Base-by-base conservation (phyloP, 768 basidiomycete genomes). In the Cubamyces lactineus region DNA sequence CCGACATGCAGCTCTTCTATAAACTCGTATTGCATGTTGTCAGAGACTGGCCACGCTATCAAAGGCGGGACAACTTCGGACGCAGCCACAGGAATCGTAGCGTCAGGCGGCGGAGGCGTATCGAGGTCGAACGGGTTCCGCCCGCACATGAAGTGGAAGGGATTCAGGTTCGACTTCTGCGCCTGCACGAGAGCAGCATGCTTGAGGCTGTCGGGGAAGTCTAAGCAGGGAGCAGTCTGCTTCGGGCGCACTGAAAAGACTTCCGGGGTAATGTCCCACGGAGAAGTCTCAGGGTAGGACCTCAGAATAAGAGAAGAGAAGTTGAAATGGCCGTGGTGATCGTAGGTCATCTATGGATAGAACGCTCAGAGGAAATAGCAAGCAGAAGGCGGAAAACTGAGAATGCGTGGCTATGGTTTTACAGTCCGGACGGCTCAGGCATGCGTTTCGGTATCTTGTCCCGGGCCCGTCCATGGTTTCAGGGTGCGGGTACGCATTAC, bases 121-220 rank as follows among this genome's bases (percentile, higher is more conserved):
- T 59, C 62, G 24, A 28, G 34, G 7, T 51, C 23, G 8, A 55
- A 59, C 3, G 58, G 57, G 21, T 64, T 60, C 12, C n/a, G 50
- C 38, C 58, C 50, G 23, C 53, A 64, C 24, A 19, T 34, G 30
- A 45, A 21, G 30, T 24, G 24, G 19, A 60, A 47, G 2, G 63
- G 58, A 39, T 64, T 59, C 16, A 55, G 8, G 2, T 45, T 52
- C 2, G 53, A 28, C 13, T 15, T 49, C 7, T 28, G 16, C 8
- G 53, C 50, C 5, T 48, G 19, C 21, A 46, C 50, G 5, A 41
- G 47, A 5, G 50, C 47, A 3, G 53, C 42, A 9, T 40, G 28
- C 19, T 40, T 19, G 21, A 56, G 19, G 11, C 21, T 16, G n/a
- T 39, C 19, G 15, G 51, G 51, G 39, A 53, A 41, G 17, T 21